Evolutionary conservation across 2,329 filamentous ascomycete species (phyloP).

Genomic region (Colletotrichum ledebouriae): DNA sequence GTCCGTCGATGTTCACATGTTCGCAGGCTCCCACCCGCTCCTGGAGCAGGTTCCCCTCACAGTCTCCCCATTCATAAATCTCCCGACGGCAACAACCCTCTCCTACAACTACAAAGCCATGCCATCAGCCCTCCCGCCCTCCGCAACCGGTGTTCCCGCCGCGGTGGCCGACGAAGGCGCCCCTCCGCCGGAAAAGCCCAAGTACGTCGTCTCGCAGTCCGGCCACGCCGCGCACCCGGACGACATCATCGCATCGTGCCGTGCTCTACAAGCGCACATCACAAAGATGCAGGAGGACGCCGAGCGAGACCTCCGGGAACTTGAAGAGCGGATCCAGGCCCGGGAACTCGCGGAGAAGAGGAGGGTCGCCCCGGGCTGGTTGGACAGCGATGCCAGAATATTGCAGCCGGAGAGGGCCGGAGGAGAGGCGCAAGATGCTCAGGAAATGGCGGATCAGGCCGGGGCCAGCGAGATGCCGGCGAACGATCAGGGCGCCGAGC

Average conservation of each 20-base stretch:
- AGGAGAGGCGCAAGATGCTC: conserved; percentile 35
- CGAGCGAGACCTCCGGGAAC: conserved; percentile 73
- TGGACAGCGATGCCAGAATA: conserved; percentile 79
- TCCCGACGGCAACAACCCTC: conserved; percentile 90
- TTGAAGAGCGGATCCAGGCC: conserved; percentile 75
- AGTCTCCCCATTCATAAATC: conserved; percentile 92
- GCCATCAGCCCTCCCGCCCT: conserved; percentile 86
- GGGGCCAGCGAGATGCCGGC: conserved; percentile 54
- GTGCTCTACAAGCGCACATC: conserved; percentile 82
- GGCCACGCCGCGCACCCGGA: conserved; percentile 89
- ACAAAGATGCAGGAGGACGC: conserved; percentile 77
- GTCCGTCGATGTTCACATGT: neutral
- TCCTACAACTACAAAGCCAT: conserved; percentile 96
- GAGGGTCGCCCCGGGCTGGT: conserved; percentile 82
- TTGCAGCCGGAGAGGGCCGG: conserved; percentile 73
- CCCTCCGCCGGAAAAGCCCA: conserved; percentile 59
- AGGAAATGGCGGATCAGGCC: conserved; percentile 44
- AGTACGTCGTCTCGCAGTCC: conserved; percentile 82
- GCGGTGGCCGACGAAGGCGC: conserved; percentile 51
- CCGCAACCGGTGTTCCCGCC: conserved; percentile 67
- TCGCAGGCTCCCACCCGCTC: conserved; percentile 82
- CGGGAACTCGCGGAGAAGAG: conserved; percentile 84
- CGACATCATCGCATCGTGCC: conserved; percentile 86
- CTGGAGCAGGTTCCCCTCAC: conserved; percentile 93
- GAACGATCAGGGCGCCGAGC: conserved; percentile 65